phyloP scores from a whole-genome alignment of 176 grass and related monocot genomes.

The Raddia distichophylla region DNA sequence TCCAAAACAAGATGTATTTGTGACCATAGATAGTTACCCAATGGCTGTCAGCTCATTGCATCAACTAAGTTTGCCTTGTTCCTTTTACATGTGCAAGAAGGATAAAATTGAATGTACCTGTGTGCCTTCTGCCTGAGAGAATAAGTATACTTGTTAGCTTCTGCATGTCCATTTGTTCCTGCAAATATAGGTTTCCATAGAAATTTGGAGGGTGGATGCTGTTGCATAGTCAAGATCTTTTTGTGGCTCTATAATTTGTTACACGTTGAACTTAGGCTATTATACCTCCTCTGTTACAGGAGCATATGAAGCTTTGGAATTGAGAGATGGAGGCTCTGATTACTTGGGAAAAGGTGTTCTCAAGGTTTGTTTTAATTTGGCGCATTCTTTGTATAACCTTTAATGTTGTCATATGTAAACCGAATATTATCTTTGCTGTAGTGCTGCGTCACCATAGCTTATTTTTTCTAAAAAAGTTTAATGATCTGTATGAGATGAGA shows the following conservation, averaged over 20 bases:
- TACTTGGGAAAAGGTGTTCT: conserved; percentile 89
- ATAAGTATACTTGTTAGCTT: not conserved
- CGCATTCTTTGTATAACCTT: not conserved
- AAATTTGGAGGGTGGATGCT: not conserved
- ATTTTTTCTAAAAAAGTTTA: not conserved
- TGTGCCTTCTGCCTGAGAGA: not conserved
- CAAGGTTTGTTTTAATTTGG: conserved; percentile 53
- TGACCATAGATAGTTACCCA: not conserved
- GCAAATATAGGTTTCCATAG: not conserved
- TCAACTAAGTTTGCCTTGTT: not conserved
- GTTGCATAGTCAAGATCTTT: not conserved
- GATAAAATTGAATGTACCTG: not conserved
- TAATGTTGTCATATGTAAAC: not conserved
- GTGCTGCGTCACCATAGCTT: not conserved
- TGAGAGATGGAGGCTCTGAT: conserved; percentile 90
- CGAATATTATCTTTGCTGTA: not conserved
- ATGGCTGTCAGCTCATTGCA: not conserved
- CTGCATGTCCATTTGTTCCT: not conserved
- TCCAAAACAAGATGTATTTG: too few species aligned
- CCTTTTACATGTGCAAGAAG: not conserved
- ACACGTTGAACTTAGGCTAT: not conserved
- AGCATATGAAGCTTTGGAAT: conserved; percentile 87
- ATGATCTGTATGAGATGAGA: too few species aligned
- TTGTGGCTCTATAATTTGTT: not conserved
- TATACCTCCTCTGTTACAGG: conserved; percentile 37